These are phyloP conservation scores for Agapanthus africanus DNA, from an alignment of 106 monocot genomes.

Conservation along the genomic window DNA sequence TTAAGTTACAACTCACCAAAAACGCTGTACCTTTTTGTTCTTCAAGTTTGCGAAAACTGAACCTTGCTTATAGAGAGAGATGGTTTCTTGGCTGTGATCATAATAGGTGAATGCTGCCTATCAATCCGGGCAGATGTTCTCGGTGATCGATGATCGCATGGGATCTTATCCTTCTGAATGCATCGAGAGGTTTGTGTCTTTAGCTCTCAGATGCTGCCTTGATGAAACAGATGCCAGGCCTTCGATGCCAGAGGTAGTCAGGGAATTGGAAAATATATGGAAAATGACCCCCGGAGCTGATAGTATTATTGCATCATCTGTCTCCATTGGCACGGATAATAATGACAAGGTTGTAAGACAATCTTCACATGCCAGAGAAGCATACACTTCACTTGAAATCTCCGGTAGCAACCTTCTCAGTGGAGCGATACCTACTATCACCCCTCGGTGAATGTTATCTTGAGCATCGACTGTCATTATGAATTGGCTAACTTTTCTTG, in stretches of 20 bases:
- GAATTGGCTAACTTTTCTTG: too few species aligned
- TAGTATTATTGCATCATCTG: slow-evolving; percentile 1
- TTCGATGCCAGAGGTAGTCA: slow-evolving; percentile 74
- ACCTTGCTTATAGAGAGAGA: background rate
- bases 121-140: slow-evolving; percentile 62
- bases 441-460: slow-evolving; percentile 40
- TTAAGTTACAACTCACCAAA: too few species aligned
- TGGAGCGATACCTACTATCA: slow-evolving; percentile 43
- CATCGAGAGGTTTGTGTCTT: slow-evolving; percentile 50
- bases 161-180: slow-evolving; percentile 77
- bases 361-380: slow-evolving; percentile 30
- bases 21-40: too few species aligned
- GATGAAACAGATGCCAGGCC: slow-evolving; percentile 86
- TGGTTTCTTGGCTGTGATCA: background rate
- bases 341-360: slow-evolving; percentile 19
- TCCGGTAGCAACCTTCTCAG: slow-evolving; percentile 64
- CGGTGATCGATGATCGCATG: slow-evolving; percentile 63
- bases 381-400: slow-evolving; percentile 39
- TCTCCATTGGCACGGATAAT: background rate
- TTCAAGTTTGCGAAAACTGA: too few species aligned
- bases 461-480: too few species aligned
- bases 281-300: slow-evolving; percentile 49
- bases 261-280: slow-evolving; percentile 80
- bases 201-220: slow-evolving; percentile 78
- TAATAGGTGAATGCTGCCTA: slow-evolving; percentile 49